A percentile compares a stretch with the other conserved stretches of the same genome.
Conservation (phyloP, 768 basidiomycete species). For the Leccinum obscurum region DNA sequence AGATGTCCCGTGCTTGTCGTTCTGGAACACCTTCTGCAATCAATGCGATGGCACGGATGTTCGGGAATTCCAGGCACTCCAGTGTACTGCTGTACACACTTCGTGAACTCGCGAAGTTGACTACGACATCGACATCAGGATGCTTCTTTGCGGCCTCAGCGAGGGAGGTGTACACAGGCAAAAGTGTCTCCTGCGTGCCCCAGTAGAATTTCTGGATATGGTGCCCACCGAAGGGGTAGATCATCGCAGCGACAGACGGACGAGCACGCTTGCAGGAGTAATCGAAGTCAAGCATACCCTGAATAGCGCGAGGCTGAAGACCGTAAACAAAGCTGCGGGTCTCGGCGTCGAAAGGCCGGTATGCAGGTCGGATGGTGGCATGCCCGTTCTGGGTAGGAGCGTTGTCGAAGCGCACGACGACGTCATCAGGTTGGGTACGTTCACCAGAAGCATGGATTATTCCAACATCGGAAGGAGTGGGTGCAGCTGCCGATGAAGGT, state of each 20-base stretch:
- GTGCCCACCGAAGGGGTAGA: constrained; percentile 99
- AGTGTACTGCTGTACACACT: constrained; percentile 94
- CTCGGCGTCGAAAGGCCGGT: constrained; percentile 86
- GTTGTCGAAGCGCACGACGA: constrained; percentile 85
- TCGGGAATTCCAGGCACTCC: constrained; percentile 70
- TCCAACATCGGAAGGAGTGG: constrained; percentile 54
- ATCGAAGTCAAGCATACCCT: constrained; percentile 99
- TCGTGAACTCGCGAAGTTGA: constrained; percentile 95
- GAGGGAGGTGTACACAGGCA: constrained; percentile 94
- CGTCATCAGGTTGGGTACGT: constrained; percentile 82
- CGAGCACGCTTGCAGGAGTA: constrained; percentile 92
- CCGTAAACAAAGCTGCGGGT: constrained; percentile 99
- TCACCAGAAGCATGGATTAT: constrained; percentile 74
- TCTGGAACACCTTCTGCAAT: constrained; percentile 99
- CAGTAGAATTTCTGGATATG: constrained; percentile 99
- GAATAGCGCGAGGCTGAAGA: constrained; percentile 98
- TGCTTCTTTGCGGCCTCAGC: constrained; percentile 93
- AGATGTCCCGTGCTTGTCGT: constrained; percentile 93
- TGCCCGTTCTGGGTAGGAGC: constrained; percentile 31
- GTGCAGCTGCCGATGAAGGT: constrained; percentile 38
- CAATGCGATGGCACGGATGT: constrained; percentile 66
- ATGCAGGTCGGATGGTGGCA: constrained; percentile 62
- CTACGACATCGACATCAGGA: constrained; percentile 93
- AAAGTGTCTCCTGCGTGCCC: constrained; percentile 98
- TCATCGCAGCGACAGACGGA: constrained; percentile 98